A percentile compares a stretch with the other conserved stretches of the same genome.
Conservation (phyloP, 148 eudicot species). For the Cornus florida region DNA sequence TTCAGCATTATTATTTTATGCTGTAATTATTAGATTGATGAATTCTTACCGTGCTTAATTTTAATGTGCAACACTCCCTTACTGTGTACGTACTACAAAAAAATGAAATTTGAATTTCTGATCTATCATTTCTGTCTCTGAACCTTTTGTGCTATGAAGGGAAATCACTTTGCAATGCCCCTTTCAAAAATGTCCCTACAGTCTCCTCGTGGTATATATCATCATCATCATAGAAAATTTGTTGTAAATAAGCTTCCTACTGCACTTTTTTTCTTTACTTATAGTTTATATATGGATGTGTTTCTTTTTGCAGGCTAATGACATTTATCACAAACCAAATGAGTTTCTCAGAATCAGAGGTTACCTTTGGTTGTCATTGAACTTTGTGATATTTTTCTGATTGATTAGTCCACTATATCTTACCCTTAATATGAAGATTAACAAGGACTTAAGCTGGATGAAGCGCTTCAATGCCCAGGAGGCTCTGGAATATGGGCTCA, state of each 20-base stretch:
- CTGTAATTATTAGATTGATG: no score
- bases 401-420: not conserved
- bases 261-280: not conserved
- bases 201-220: not conserved
- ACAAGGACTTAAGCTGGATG: constrained; percentile 56
- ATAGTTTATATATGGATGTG: not conserved
- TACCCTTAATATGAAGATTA: constrained; percentile 46
- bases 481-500: constrained; percentile 87
- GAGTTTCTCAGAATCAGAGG: constrained; percentile 81
- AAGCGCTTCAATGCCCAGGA: constrained; percentile 72
- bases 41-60: no score
- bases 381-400: not conserved
- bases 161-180: no score
- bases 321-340: constrained; percentile 63
- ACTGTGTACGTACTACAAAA: no score
- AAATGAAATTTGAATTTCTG: no score
- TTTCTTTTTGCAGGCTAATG: constrained; percentile 65
- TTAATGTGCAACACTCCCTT: no score
- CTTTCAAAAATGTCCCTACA: no score
- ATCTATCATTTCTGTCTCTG: no score
- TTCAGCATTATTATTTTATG: no score
- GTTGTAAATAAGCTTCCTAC: not conserved
- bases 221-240: not conserved
- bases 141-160: no score
- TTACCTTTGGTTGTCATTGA: constrained; percentile 30